These are phyloP conservation scores for Osmozyma mogii DNA, from an alignment of 805 yeast genomes.

Conservation along the genomic window DNA sequence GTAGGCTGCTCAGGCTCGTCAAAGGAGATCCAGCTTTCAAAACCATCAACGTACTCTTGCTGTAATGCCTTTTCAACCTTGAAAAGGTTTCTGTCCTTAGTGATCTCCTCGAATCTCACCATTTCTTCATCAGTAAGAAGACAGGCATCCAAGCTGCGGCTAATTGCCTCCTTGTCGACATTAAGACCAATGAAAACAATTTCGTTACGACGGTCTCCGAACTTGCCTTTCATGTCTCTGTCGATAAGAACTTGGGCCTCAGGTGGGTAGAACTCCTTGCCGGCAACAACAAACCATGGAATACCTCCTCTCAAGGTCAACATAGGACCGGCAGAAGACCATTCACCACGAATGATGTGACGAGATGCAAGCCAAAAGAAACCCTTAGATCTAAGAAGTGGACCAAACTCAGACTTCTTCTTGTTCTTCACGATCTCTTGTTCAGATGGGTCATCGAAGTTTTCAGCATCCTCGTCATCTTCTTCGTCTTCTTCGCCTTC, in stretches of 20 bases:
- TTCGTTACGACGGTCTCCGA: slow-evolving; percentile 40
- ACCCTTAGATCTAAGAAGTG: slow-evolving; percentile 35
- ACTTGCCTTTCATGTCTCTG: slow-evolving; percentile 29
- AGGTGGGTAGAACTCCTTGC: slow-evolving; percentile 24
- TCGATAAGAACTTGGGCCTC: slow-evolving; percentile 23
- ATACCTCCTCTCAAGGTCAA: slow-evolving; percentile 33
- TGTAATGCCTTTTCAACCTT: slow-evolving; percentile 23
- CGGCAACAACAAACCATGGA: slow-evolving; percentile 34
- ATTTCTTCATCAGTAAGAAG: slow-evolving; percentile 33
- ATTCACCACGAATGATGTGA: slow-evolving; percentile 33
- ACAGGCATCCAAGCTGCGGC: slow-evolving; percentile 27
- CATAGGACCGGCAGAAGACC: slow-evolving; percentile 39
- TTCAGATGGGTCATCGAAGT: slow-evolving; percentile 13
- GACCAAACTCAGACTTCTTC: slow-evolving; percentile 27
- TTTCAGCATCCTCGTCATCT: slow-evolving; percentile 6
- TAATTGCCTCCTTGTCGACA: slow-evolving; percentile 20
- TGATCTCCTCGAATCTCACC: slow-evolving; percentile 17
- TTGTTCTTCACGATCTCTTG: slow-evolving; percentile 24
- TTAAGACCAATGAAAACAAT: slow-evolving; percentile 37
- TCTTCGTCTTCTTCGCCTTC: slow-evolving; percentile 9
- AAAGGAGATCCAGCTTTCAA: slow-evolving; percentile 34
- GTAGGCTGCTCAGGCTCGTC: no score
- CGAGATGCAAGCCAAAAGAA: slow-evolving; percentile 40
- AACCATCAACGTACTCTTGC: slow-evolving; percentile 31
- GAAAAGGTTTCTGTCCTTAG: slow-evolving; percentile 18